Evolutionary conservation across 768 basidiomycete species (phyloP).

Genomic region (Pleurotus tuber-regium): DNA sequence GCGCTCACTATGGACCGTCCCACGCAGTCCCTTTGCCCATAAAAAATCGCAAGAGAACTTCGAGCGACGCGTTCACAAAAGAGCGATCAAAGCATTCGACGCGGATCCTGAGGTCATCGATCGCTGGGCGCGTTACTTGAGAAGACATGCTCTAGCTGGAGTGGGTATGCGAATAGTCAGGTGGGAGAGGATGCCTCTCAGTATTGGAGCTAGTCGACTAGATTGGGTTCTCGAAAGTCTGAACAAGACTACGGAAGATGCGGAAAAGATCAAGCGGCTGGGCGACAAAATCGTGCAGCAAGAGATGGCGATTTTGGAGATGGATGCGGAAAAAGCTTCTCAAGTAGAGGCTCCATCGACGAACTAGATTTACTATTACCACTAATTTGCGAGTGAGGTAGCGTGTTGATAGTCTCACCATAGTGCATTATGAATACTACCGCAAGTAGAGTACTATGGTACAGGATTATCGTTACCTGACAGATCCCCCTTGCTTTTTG

Average conservation of each 20-base stretch:
- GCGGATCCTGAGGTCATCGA: constrained; percentile 76
- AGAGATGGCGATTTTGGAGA: constrained; percentile 24
- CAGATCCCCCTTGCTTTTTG: too few species aligned
- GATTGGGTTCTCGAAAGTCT: constrained; percentile 23
- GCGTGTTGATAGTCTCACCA: too few species aligned
- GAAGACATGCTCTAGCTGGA: constrained; percentile 73
- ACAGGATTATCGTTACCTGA: too few species aligned
- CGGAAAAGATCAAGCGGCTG: constrained; percentile 34
- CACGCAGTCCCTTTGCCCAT: constrained; percentile 81
- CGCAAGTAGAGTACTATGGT: too few species aligned
- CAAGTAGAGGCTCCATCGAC: background rate
- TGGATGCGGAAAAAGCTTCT: background rate
- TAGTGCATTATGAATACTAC: too few species aligned
- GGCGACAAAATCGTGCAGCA: constrained; percentile 39
- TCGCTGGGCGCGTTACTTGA: constrained; percentile 77
- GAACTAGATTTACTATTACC: background rate
- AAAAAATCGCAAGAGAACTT: constrained; percentile 98
- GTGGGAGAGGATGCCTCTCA: constrained; percentile 69
- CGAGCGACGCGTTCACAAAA: constrained; percentile 77
- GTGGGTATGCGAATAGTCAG: constrained; percentile 83
- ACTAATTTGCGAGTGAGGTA: too few species aligned
- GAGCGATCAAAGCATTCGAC: constrained; percentile 90
- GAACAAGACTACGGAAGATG: constrained; percentile 21
- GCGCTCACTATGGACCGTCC: constrained; percentile 83
- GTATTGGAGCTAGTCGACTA: constrained; percentile 31